Evolutionary conservation across 495 filamentous ascomycete species (phyloP).

Genomic region (Lichina pygmaea): DNA sequence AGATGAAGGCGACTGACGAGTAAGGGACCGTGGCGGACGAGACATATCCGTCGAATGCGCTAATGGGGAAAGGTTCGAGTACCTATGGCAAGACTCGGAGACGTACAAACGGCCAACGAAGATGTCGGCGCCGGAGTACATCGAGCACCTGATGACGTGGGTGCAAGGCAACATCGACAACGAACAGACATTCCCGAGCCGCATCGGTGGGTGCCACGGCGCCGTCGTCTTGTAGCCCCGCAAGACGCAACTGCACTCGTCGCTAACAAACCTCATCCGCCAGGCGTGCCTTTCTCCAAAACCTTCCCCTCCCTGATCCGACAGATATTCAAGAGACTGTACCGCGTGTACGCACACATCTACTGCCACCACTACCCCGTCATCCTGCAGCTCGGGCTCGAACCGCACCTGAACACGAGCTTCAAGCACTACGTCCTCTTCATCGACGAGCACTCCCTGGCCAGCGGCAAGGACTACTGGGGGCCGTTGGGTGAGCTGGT

Average conservation of each 20-base stretch:
- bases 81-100: slow-evolving; percentile 90
- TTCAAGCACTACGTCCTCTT: slow-evolving; percentile 99
- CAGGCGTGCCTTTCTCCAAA: slow-evolving; percentile 82
- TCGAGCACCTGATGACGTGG: slow-evolving; percentile 94
- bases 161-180: slow-evolving; percentile 89
- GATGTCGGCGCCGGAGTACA: slow-evolving; percentile 91
- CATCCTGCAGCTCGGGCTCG: slow-evolving; percentile 76
- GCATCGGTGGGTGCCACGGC: slow-evolving; percentile 34
- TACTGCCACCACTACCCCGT: slow-evolving; percentile 99
- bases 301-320: slow-evolving; percentile 63
- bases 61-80: slow-evolving; percentile 46
- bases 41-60: background rate
- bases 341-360: slow-evolving; percentile 95
- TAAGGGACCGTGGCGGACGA: slow-evolving; percentile 16
- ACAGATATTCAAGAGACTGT: slow-evolving; percentile 94
- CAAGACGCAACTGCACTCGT: background rate
- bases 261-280: background rate
- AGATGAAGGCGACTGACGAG: slow-evolving; percentile 99
- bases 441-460: slow-evolving; percentile 73
- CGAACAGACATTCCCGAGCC: slow-evolving; percentile 75
- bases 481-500: slow-evolving; percentile 91
- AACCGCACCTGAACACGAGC: slow-evolving; percentile 93
- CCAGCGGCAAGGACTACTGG: slow-evolving; percentile 89
- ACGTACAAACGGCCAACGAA: slow-evolving; percentile 88
- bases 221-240: background rate